A percentile compares a stretch with the other conserved stretches of the same genome.
These are phyloP conservation scores for Penicillium bovifimosum DNA, from an alignment of 495 filamentous ascomycete genomes.

Conservation along the genomic window DNA sequence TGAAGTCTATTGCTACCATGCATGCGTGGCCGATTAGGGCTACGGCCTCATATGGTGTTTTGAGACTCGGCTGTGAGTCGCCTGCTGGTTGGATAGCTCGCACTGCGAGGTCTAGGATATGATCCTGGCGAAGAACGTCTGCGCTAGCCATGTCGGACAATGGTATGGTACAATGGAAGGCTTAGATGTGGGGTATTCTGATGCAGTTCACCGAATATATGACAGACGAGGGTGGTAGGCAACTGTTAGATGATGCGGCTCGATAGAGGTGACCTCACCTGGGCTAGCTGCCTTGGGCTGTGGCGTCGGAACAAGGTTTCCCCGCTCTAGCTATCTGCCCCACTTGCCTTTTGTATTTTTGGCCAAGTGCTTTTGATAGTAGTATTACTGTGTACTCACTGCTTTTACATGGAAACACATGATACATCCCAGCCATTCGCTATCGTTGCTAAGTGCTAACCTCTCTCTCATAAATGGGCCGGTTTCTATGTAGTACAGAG, in stretches of 20 bases:
- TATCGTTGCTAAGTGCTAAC: too few relatives aligned
- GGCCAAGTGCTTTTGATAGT: too few relatives aligned
- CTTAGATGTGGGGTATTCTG: neutral
- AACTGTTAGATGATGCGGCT: neutral
- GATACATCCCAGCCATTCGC: too few relatives aligned
- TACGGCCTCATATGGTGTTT: conserved; percentile 75
- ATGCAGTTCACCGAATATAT: neutral
- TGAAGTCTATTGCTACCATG: conserved; percentile 75
- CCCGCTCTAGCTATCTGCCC: conserved; percentile 1
- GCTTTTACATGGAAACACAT: too few relatives aligned
- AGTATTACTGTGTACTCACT: too few relatives aligned
- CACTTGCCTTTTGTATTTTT: neutral
- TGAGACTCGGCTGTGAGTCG: conserved; percentile 48
- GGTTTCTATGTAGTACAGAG: too few relatives aligned
- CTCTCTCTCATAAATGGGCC: too few relatives aligned
- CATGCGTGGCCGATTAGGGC: conserved; percentile 81
- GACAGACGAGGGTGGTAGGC: neutral
- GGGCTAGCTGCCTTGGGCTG: neutral
- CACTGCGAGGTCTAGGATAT: conserved; percentile 32
- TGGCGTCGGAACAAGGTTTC: neutral
- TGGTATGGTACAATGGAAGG: neutral
- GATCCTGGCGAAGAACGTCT: conserved; percentile 22
- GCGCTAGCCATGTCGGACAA: conserved; percentile 21
- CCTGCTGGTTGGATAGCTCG: conserved; percentile 26
- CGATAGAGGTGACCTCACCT: neutral